Conservation (phyloP, 495 filamentous ascomycete species). For the Talaromyces nanjingensis region DNA sequence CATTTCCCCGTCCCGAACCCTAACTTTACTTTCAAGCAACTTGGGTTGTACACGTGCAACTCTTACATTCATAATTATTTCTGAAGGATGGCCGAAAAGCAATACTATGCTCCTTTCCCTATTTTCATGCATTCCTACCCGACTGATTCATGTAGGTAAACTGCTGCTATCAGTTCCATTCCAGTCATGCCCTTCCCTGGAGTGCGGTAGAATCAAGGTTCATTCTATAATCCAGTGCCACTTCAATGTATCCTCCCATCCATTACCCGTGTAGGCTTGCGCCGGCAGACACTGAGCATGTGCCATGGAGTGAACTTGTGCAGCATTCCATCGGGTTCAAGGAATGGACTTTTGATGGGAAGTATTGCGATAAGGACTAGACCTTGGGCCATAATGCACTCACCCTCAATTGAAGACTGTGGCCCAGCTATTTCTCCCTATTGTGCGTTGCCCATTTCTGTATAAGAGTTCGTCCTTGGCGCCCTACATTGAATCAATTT, state of each 20-base stretch:
- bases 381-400: not conserved
- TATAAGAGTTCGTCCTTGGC: not conserved
- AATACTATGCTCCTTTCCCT: not conserved
- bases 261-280: not conserved
- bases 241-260: not conserved
- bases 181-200: not conserved
- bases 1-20: not conserved
- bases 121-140: slow-evolving; percentile 3
- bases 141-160: not conserved
- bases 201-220: not conserved
- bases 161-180: not conserved
- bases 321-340: not conserved
- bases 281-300: not conserved
- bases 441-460: not conserved
- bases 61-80: not conserved
- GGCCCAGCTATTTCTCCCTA: not conserved
- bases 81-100: not conserved
- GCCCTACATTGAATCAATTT: not conserved
- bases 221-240: not conserved
- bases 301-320: not conserved
- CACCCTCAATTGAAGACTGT: not conserved
- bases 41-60: not conserved
- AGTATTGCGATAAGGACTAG: not conserved
- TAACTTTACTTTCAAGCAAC: not conserved
- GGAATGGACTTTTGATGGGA: not conserved